Base-by-base conservation (phyloP, 2,329 filamentous ascomycete species). In the Penicillium brevicompactum region DNA sequence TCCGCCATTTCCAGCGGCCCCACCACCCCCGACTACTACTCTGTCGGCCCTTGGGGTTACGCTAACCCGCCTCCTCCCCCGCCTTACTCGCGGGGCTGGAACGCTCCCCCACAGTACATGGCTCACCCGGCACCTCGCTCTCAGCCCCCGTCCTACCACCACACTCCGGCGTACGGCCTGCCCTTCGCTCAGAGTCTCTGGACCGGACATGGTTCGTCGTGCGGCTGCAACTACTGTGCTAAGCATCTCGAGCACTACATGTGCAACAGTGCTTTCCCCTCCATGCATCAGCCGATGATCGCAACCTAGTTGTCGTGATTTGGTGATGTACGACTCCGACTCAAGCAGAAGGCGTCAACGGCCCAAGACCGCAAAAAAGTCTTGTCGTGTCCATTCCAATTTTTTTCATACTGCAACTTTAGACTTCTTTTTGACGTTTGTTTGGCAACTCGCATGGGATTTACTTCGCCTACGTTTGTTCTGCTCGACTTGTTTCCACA, bases 221-320 rank as follows among this genome's bases (percentile, higher is more conserved):
- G 80, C 61, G 70, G 71, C 44, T 82, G 80, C 61, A 62, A 70
- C 48, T 77, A 78, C 53, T 82, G 80, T 67, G 72, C 74, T 46
- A 78, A 80, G 56, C 75, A 77, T 48, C 74, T 79, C 51, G 80
- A 82, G 55, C 74, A 78, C 59, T 81, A 81, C 62, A 77, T 82
- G 71, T 70, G 69, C 50, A 67, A 74, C 48, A 72, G 68, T 46
- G 74, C 74, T 45, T 79, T 78, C 58, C 71, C 70, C 41, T 53
- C 69, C 21, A 71, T 80, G 58, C 80, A 81, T 64, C 71, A 81
- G 64, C 71, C 80, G 46, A 76, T 80, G 57, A 60, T 73, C 42
- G 78, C 76, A 48, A 70, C 70, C 54, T 78, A 69, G 64, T 34
- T 46, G 56, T 46, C 46, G 46, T 45, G 60, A 37, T 11, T 48